A percentile compares a stretch with the other conserved stretches of the same genome.
Conservation (phyloP, 768 basidiomycete species). For the Leccinum ochraceum region DNA sequence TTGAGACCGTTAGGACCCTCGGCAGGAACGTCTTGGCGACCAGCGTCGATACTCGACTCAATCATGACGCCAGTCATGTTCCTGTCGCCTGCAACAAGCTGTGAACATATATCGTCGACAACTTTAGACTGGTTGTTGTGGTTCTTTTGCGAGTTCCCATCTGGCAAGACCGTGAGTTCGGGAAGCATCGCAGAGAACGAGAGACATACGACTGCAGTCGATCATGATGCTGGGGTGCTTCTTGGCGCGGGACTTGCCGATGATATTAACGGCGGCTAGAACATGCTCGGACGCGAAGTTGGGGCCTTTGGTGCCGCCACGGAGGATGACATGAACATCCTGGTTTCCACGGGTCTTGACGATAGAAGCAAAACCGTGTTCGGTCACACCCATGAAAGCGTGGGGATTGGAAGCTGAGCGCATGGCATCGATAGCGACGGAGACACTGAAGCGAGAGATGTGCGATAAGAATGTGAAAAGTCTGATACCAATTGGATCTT, state of each 20-base stretch:
- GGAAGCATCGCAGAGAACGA: too few species aligned
- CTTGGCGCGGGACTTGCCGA: slow-evolving; percentile 60
- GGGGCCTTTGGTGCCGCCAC: slow-evolving; percentile 84
- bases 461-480: slow-evolving; percentile 4
- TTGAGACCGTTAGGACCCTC: too few species aligned
- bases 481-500: slow-evolving; percentile 9
- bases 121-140: too few species aligned
- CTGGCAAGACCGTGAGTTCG: too few species aligned
- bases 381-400: slow-evolving; percentile 93
- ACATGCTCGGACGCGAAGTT: slow-evolving; percentile 83
- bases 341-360: too few species aligned
- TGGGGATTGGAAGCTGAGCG: slow-evolving; percentile 88
- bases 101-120: too few species aligned
- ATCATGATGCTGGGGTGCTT: slow-evolving; percentile 20
- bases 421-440: slow-evolving; percentile 97
- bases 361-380: slow-evolving; percentile 77
- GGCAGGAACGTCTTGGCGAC: too few species aligned
- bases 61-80: too few species aligned
- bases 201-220: too few species aligned
- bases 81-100: too few species aligned
- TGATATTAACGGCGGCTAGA: slow-evolving; percentile 55
- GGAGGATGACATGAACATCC: slow-evolving; percentile 85
- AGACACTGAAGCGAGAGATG: slow-evolving; percentile 46
- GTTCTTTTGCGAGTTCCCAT: too few species aligned
- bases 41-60: too few species aligned